Base-by-base conservation (phyloP, 2,329 filamentous ascomycete species). In the Trichoderma sp. region DNA sequence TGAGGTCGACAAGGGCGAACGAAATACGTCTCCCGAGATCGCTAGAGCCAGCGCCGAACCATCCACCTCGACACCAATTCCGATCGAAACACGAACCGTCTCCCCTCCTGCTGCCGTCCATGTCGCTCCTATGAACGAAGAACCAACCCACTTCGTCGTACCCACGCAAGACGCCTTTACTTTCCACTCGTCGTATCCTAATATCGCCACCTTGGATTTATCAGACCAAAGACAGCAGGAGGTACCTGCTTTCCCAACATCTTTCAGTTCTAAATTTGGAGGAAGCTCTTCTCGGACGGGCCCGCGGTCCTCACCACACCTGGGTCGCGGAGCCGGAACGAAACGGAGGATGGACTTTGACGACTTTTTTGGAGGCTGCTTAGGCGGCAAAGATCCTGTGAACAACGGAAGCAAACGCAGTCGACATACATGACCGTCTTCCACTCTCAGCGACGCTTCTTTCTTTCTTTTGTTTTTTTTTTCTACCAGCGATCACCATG, bases 321-420 rank as follows among this genome's bases (percentile, higher is more conserved):
- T 93, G 9, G 89, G 90, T 5, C 86, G 87, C 72, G 90, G 88
- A 7, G 88, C 91, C 9, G 92, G 92, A 2, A 86, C 89, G 75
- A 95, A 95, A 80, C 87, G 92, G 55, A 88, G 92, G 76, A 86
- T 93, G 75, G 91, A 92, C 76, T 87, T 93, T 76, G 88, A 89
- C 28, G 92, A 95, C 77, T 90, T 94, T 68, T 94, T 94, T 78
- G 92, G 93, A 8, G 88, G 89, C 68, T 89, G 88, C 74, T 79
- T 92, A 65, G 86, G 86, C 72, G 88, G 88, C 57, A 91, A 91
- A 77, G 91, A 93, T 73, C 79, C 84, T 39, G 86, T 87, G 74
- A 84, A 85, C 15, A 82, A 81, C 34, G 80, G 80, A 43, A 81
- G 82, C 55, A 90, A 90, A 78, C 82, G 88, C 71, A 84, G 81